phyloP scores from a whole-genome alignment of 2,329 filamentous ascomycete genomes.

The Exutisphaerella laricina region DNA sequence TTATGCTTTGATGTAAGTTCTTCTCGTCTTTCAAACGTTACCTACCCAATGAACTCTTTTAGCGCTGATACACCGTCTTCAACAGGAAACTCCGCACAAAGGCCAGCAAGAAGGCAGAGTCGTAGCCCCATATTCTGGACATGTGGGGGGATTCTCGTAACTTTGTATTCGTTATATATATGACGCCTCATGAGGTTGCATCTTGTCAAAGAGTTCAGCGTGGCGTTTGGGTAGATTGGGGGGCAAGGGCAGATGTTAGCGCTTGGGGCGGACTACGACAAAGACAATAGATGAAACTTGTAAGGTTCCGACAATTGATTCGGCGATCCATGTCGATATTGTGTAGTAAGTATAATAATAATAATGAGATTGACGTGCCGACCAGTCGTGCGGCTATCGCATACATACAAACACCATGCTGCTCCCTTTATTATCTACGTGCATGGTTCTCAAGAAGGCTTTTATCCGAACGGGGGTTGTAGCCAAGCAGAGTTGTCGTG shows the following conservation, averaged over 20 bases:
- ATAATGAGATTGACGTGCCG: background rate
- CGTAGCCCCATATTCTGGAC: background rate
- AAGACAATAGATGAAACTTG: no score
- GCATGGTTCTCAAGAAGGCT: no score
- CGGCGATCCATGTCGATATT: background rate
- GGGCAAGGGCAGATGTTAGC: no score
- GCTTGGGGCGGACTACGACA: no score
- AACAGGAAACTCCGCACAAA: conserved; percentile 12
- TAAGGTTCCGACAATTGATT: background rate
- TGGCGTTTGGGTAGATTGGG: conserved; percentile 6
- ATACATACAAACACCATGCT: no score
- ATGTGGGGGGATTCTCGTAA: background rate
- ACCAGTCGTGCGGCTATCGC: background rate
- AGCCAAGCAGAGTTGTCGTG: no score
- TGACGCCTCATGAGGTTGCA: no score
- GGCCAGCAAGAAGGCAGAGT: conserved; percentile 12
- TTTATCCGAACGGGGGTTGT: no score
- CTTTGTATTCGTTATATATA: no score
- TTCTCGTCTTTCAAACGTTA: background rate
- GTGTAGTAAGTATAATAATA: background rate
- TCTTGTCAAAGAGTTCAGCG: no score
- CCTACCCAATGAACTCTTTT: no score
- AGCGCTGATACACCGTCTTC: background rate
- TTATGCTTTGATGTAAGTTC: conserved; percentile 41
- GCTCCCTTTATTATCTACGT: no score